Base-by-base conservation (phyloP, 306 rosid species). In the Fragaria vesca region DNA sequence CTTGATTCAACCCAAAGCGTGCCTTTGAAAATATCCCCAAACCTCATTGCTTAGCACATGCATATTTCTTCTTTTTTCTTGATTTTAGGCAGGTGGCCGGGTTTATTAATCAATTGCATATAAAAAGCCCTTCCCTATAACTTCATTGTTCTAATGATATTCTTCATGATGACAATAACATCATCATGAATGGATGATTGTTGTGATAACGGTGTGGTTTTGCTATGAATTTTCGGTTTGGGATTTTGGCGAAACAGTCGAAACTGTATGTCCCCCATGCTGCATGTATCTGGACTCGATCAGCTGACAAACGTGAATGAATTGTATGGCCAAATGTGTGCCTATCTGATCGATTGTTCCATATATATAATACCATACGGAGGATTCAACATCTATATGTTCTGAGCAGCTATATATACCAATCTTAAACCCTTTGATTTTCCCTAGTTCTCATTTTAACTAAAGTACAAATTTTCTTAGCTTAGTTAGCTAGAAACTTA, bases 1-100 rank as follows among this genome's bases (percentile, higher is more conserved):
- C 93, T 92, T 89, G 93, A 85, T 89, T 85, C 96, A 89, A 88
- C 80, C 91, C 95, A 85, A 94, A 79, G 97, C 97, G 91, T 92
- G 97, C 98, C 77, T 93, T 92, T 85, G 93, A 87, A 87, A 86
- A 60, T 81, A 92, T 85, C 93, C 79, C 91, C 90, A 74, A 76
- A 76, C 36, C 88, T 85, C 86, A 81, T 88, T 92, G 97, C 92
- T 80, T 67, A 73, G 85, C 97, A 89, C 93, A 91, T 92, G 98
- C 48, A 7, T 18, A 20, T 15, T 30, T 85, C 76, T 89, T 73
- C 76, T 80, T 84, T 77, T 77, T 47, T 66, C 21, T 65, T 71
- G 5, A 51, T 72, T 61, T 45, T 70, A 34, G 81, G 78, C 86
- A 80, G 32, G 20, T 81, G 76, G 36, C 36, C 4, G 36, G 61